These are phyloP conservation scores for Xylariaceae sp. DNA, from an alignment of 2,329 filamentous ascomycete genomes.

Conservation along the genomic window DNA sequence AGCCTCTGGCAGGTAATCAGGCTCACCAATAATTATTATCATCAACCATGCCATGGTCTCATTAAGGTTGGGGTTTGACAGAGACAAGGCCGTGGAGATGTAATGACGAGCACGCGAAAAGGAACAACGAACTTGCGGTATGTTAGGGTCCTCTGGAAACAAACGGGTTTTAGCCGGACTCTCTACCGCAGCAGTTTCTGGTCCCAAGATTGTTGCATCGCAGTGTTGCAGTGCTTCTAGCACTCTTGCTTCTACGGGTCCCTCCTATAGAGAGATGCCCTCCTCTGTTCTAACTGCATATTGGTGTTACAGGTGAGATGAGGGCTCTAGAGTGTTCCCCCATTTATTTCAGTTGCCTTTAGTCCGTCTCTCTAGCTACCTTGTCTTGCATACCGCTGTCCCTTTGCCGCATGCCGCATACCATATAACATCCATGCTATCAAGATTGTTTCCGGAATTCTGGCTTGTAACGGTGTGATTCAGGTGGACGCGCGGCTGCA, in stretches of 20 bases:
- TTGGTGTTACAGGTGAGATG: not conserved
- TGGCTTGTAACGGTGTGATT: conserved; percentile 16
- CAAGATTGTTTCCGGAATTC: conserved; percentile 16
- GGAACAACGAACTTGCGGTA: not conserved
- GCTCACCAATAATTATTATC: not conserved
- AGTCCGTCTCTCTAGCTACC: not conserved
- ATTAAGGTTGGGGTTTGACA: conserved; percentile 4
- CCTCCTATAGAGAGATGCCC: conserved; percentile 6
- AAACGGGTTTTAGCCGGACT: conserved; percentile 19
- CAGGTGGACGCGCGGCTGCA: conserved; percentile 15
- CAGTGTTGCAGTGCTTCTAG: conserved; percentile 12
- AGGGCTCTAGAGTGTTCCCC: conserved; percentile 1
- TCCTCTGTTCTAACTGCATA: conserved; percentile 9
- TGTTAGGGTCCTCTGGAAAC: conserved; percentile 8
- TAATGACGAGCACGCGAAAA: conserved; percentile 1
- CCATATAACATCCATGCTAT: conserved; percentile 1
- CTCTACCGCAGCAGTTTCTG: conserved; percentile 14
- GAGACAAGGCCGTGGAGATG: conserved; percentile 10
- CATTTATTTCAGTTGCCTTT: conserved; percentile 1
- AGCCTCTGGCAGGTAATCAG: conserved; percentile 4
- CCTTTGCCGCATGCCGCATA: conserved; percentile 2
- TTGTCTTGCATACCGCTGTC: conserved; percentile 4
- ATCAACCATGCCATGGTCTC: conserved; percentile 2
- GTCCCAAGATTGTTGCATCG: conserved; percentile 19
- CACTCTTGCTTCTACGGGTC: conserved; percentile 3